Base-by-base conservation (phyloP, 116 monocot genomes). In the Trichopus zeylanicus region DNA sequence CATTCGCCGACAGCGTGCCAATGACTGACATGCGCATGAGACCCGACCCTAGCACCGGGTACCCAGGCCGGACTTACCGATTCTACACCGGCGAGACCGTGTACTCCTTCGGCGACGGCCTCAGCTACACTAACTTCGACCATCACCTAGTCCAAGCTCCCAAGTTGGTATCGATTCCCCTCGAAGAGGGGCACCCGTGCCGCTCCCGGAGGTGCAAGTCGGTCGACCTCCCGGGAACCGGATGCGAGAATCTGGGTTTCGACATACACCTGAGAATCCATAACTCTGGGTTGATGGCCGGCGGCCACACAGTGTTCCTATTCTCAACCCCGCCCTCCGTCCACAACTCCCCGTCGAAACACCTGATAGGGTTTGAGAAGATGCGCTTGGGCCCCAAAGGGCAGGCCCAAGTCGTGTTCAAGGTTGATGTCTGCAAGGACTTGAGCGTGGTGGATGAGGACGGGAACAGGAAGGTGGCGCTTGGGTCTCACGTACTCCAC, bases 1-100 rank as follows among this genome's bases (percentile, higher is more conserved):
- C 95, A 0, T 97, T 76, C 59, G 72, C 74, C 6, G 71, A 75
- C 30, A 82, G 61, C 5, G 81, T 97, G 9, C 51, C 87, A 6
- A 97, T 97, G 95, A 87, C 79, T 3, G 79, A 97, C 70, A 87
- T 90, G 95, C 70, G 78, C 38, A 97, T 97, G 95, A 75, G 95
- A 27, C 84, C 95, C 0, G 78, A 97, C 58, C 55, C 76, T 1
- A 56, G 71, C 5, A 84, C 71, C 12, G 87, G 84, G 7, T 87
- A 81, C 70, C 95, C 95, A 4, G 95, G 95, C 7, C 65, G 95
- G 47, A 90, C 90, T 5, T 90, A 97, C 60, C 66, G 95, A 33
- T 97, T 97, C 78, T 90, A 97, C 91, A 90, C 84, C 13, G 95
- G 95, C 26, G 83, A 83, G 20, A 64, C 60, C 20, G 61, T 97